Evolutionary conservation across 2,329 filamentous ascomycete genomes (phyloP).

Genomic region (Fusarium albidum): DNA sequence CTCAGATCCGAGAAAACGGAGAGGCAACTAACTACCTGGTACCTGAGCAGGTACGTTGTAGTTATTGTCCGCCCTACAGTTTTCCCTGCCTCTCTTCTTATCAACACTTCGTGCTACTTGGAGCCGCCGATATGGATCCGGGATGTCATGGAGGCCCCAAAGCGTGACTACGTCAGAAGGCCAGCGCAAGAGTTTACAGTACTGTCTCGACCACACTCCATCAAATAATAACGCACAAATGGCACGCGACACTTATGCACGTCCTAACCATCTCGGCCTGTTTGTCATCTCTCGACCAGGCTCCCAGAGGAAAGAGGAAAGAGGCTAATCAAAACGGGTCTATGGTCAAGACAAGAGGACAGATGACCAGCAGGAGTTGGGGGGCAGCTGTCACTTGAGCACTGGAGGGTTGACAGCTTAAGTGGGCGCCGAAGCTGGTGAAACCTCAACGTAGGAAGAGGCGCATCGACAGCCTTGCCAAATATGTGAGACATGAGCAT

Average conservation of each 20-base stretch:
- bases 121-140: no score
- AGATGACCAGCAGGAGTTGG: conserved; percentile 18
- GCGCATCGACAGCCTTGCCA: conserved; percentile 10
- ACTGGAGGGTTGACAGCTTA: background rate
- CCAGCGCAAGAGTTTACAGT: conserved; percentile 6
- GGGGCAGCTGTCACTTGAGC: conserved; percentile 3
- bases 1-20: no score
- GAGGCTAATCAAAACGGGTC: background rate
- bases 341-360: conserved; percentile 6
- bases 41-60: no score
- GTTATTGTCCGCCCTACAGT: no score
- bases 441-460: background rate
- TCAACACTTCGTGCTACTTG: no score
- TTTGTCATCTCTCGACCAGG: conserved; percentile 2
- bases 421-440: background rate
- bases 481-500: conserved; percentile 9
- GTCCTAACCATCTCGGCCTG: background rate
- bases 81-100: no score
- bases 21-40: no score
- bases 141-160: no score
- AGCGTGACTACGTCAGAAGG: conserved; percentile 28
- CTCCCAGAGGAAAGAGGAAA: background rate
- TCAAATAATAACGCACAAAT: background rate
- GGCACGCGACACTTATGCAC: conserved; percentile 16
- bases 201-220: conserved; percentile 14